A percentile compares a stretch with the other conserved stretches of the same genome.
phyloP scores from a whole-genome alignment of 768 basidiomycete species.

The Russula sp. region DNA sequence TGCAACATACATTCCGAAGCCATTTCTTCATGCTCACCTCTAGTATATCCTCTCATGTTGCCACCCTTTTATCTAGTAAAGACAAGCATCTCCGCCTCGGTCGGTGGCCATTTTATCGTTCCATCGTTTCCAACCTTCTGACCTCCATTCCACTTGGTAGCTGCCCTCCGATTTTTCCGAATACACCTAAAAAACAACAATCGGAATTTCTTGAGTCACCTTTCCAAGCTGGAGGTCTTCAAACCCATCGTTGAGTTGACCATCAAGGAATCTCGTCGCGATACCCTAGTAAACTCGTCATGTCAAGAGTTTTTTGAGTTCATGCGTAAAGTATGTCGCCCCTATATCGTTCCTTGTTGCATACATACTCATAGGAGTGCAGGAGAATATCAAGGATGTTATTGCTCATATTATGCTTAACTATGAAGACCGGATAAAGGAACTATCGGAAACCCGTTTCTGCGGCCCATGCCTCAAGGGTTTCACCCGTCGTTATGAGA shows the following conservation, averaged over 20 bases:
- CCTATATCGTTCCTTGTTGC: slow-evolving; percentile 1
- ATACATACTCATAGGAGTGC: slow-evolving; percentile 22
- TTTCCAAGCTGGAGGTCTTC: slow-evolving; percentile 83
- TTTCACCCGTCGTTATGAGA: slow-evolving; percentile 83
- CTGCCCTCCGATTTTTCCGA: slow-evolving; percentile 89
- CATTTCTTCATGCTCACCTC: slow-evolving; percentile 87
- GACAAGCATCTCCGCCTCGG: slow-evolving; percentile 94
- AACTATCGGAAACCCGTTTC: slow-evolving; percentile 57
- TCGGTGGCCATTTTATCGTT: slow-evolving; percentile 42
- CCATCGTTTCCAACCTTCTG: slow-evolving; percentile 19
- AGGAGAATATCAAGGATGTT: slow-evolving; percentile 88
- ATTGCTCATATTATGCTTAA: slow-evolving; percentile 81
- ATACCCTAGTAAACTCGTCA: slow-evolving; percentile 91
- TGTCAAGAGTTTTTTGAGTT: slow-evolving; percentile 95
- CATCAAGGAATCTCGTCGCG: slow-evolving; percentile 75
- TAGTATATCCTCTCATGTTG: slow-evolving; percentile 69
- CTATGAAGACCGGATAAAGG: slow-evolving; percentile 63
- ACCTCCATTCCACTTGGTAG: slow-evolving; percentile 42
- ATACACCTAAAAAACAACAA: slow-evolving; percentile 81
- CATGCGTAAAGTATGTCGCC: slow-evolving; percentile 68
- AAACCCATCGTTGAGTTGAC: slow-evolving; percentile 82
- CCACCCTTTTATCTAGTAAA: slow-evolving; percentile 70
- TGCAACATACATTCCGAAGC: slow-evolving; percentile 88
- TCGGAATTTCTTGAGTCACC: slow-evolving; percentile 63
- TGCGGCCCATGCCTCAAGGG: slow-evolving; percentile 65